Evolutionary conservation across 257 asterid genomes (phyloP), one percentile per base, ranked within the genome.

Genomic region (Jacaranda mimosifolia): DNA sequence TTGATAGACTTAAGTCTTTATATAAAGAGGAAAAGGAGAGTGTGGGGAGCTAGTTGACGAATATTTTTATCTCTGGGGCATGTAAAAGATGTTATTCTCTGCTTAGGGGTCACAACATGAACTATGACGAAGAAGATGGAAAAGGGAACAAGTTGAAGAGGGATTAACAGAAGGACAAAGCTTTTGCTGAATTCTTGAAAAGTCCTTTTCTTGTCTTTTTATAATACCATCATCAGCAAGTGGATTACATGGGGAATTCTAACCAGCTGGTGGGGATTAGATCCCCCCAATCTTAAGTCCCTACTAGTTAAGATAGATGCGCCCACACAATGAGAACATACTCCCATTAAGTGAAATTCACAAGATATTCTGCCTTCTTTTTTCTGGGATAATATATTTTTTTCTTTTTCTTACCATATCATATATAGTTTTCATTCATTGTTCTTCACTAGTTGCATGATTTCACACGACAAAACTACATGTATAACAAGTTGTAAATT

Each of bases 201-300:
- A 84, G 87, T 83, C 80, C 57, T 80, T 83, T 85, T 84, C 84
- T 80, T 82, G 74, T 76, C 79, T 63, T 87, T 42, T 75, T 80
- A 77, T 78, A 40, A 60, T 83, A 75, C 81, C 83, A 85, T 65
- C 70, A 73, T 19, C 75, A 76, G 78, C 88, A 82, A 87, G 91
- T 90, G 86, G 92, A 86, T 80, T 62, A 66, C 39, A 63, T 65
- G 6, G 62, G 80, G 76, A 74, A 80, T 80, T 86, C 51, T 62
- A 63, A 79, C 81, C 85, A 83, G 86, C 83, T 88, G 80, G 88
- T 70, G 83, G 81, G 88, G 91, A 90, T 90, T 91, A 87, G 87
- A 90, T 91, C 86, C 91, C 21, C 84, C 72, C 59, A 80, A 80
- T 79, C 85, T 79, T 71, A 59, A 79, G 71, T 9, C 63, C 84